These are phyloP conservation scores for Porcisia deanei DNA, from an alignment of 208 protist species.

Conservation along the genomic window DNA sequence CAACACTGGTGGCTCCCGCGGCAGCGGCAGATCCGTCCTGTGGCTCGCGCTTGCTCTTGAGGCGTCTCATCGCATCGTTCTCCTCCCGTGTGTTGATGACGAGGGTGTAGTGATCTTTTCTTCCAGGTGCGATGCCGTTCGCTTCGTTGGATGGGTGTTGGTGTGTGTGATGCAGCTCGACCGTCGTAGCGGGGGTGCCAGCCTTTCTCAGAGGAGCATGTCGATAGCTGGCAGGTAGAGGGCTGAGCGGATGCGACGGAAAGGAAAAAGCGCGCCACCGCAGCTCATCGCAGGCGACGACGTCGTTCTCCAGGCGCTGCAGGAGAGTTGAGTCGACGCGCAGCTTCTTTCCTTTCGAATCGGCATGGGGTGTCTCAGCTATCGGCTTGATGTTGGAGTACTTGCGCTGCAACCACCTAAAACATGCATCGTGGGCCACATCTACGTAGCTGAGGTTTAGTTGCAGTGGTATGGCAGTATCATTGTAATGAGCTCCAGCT, in stretches of 20 bases:
- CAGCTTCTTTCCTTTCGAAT: slow-evolving; percentile 9
- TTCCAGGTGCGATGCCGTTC: neutral
- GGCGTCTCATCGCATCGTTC: neutral
- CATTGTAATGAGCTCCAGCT: neutral
- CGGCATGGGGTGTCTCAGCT: neutral
- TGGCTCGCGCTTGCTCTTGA: slow-evolving; percentile 10
- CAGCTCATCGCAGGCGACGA: slow-evolving; percentile 42
- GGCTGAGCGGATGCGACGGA: slow-evolving; percentile 37
- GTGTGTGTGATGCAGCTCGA: slow-evolving; percentile 6
- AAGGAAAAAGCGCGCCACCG: slow-evolving; percentile 52
- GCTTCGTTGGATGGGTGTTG: neutral
- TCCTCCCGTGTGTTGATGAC: slow-evolving; percentile 18
- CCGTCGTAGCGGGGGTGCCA: slow-evolving; percentile 6
- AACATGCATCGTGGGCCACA: slow-evolving; percentile 41
- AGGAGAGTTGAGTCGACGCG: slow-evolving; percentile 11
- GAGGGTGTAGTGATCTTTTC: neutral
- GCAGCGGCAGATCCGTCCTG: neutral
- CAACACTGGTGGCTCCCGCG: neutral
- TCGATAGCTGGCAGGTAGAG: slow-evolving; percentile 34
- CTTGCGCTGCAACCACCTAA: slow-evolving; percentile 45
- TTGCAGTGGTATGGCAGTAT: slow-evolving; percentile 7
- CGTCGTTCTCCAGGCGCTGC: slow-evolving; percentile 42
- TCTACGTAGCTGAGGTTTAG: slow-evolving; percentile 24
- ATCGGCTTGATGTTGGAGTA: slow-evolving; percentile 16
- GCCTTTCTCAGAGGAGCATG: slow-evolving; percentile 18